Conservation (phyloP, 495 filamentous ascomycete genomes). For the Talaromyces stipitatus region DNA sequence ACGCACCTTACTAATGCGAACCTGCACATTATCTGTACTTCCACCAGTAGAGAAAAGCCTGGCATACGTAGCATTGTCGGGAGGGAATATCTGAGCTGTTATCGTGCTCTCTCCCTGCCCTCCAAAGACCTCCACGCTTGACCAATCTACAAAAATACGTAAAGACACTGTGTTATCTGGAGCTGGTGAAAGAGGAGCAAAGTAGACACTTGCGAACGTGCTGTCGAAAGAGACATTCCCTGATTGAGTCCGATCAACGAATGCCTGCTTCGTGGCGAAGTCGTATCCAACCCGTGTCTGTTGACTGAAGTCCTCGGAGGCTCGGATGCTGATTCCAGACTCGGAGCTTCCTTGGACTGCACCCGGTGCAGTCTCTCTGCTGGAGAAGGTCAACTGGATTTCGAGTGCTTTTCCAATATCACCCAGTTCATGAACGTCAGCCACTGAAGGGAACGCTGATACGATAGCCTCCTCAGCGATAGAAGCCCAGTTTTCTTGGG, state of each 20-base stretch:
- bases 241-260: conserved; percentile 9
- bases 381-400: conserved; percentile 18
- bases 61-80: conserved; percentile 8
- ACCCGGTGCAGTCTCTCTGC: neutral
- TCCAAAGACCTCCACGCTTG: neutral
- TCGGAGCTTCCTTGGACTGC: conserved; percentile 5
- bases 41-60: conserved; percentile 17
- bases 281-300: conserved; percentile 23
- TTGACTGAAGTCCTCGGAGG: conserved; percentile 24
- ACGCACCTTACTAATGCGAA: neutral
- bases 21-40: conserved; percentile 10
- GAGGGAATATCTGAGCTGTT: neutral
- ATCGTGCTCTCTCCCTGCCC: neutral
- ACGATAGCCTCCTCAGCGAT: too few species aligned
- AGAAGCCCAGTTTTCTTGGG: too few species aligned
- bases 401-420: conserved; percentile 14
- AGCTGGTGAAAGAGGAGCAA: neutral
- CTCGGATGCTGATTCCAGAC: conserved; percentile 19
- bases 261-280: conserved; percentile 21
- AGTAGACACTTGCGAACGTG: neutral
- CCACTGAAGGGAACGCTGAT: conserved; percentile 34
- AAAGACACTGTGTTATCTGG: neutral
- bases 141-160: neutral
- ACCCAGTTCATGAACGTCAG: conserved; percentile 12
- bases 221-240: neutral